Evolutionary conservation across 2,329 filamentous ascomycete genomes (phyloP).

Genomic region (Plectosphaerella sp.): DNA sequence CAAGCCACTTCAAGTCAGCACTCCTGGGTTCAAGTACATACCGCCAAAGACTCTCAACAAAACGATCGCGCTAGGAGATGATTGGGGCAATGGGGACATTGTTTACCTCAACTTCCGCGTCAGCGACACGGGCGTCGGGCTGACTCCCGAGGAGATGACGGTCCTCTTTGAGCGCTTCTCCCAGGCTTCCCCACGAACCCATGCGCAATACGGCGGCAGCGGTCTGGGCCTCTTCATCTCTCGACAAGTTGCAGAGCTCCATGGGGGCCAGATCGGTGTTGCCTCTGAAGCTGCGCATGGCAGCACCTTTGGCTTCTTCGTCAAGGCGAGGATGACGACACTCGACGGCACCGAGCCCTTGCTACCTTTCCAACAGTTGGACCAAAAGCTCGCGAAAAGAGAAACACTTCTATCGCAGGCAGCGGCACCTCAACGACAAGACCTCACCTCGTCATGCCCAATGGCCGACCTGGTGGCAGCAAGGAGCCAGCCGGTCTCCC

Average conservation of each 20-base stretch:
- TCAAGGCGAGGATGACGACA: slow-evolving; percentile 46
- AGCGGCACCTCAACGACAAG: slow-evolving; percentile 14
- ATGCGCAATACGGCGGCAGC: slow-evolving; percentile 59
- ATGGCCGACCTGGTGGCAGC: slow-evolving; percentile 15
- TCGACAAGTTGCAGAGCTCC: slow-evolving; percentile 57
- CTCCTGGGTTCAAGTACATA: slow-evolving; percentile 23
- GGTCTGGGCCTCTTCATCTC: slow-evolving; percentile 63
- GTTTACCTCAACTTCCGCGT: slow-evolving; percentile 47
- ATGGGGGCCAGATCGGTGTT: slow-evolving; percentile 62
- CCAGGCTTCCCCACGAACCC: slow-evolving; percentile 47
- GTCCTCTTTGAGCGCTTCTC: slow-evolving; percentile 64
- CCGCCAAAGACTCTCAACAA: slow-evolving; percentile 17
- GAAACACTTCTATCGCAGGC: slow-evolving; percentile 2
- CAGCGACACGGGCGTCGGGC: slow-evolving; percentile 60
- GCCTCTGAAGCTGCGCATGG: slow-evolving; percentile 53
- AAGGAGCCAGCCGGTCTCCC: slow-evolving; percentile 5
- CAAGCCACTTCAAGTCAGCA: slow-evolving; percentile 21
- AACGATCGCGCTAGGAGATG: slow-evolving; percentile 14
- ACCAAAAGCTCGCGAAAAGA: not conserved
- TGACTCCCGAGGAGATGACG: slow-evolving; percentile 58
- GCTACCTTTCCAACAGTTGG: not conserved
- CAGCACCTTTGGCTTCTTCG: slow-evolving; percentile 60
- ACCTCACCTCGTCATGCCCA: slow-evolving; percentile 13
- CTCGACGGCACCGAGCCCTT: slow-evolving; percentile 4
- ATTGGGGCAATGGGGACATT: slow-evolving; percentile 26